phyloP scores from a whole-genome alignment of 2,329 filamentous ascomycete genomes.

The Onygenales sp. region DNA sequence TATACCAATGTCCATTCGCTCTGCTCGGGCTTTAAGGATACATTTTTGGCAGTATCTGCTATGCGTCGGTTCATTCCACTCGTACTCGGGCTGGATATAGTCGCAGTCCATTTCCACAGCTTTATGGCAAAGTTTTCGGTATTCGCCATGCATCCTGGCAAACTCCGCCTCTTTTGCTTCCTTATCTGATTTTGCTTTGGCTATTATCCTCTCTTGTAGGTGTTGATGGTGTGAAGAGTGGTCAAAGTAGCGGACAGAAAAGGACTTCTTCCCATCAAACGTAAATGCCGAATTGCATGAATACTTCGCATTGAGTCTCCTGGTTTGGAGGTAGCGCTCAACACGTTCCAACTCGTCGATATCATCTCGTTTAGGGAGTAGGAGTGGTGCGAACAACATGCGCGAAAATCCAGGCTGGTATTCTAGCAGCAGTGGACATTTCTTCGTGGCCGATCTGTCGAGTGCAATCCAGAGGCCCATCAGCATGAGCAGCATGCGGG shows the following conservation, averaged over 20 bases:
- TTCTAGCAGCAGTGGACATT: slow-evolving; percentile 32
- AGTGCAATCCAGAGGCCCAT: slow-evolving; percentile 51
- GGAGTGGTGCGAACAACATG: slow-evolving; percentile 32
- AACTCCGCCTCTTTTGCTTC: slow-evolving; percentile 28
- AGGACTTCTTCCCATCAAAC: slow-evolving; percentile 28
- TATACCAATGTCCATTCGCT: not conserved
- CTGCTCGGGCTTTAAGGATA: no score
- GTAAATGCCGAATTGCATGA: slow-evolving; percentile 28
- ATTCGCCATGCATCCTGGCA: slow-evolving; percentile 12
- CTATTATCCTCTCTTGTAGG: slow-evolving; percentile 29
- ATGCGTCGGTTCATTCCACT: not conserved
- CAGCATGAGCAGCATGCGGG: slow-evolving; percentile 46
- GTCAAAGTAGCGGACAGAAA: slow-evolving; percentile 41
- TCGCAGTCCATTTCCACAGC: not conserved
- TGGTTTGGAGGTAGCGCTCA: slow-evolving; percentile 39
- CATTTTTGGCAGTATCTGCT: not conserved
- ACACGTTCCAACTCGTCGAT: slow-evolving; percentile 37
- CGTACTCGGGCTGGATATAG: not conserved
- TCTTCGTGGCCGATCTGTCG: slow-evolving; percentile 37
- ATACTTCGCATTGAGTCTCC: slow-evolving; percentile 14
- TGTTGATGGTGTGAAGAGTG: slow-evolving; percentile 32
- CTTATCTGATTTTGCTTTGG: slow-evolving; percentile 21
- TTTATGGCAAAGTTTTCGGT: not conserved
- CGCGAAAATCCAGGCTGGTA: slow-evolving; percentile 40
- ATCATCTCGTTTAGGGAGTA: slow-evolving; percentile 35